phyloP scores from a whole-genome alignment of 345 rosid species.

The Brassica napus region Da-Ae NC_063448.1:51184001-51184500 shows the following conservation, averaged over 20 bases:
- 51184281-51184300: conserved; percentile 75
- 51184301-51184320: conserved; percentile 76
- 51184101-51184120: conserved; percentile 83
- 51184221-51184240: conserved; percentile 85
- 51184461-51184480: conserved; percentile 89
- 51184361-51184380: conserved; percentile 58
- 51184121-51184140: conserved; percentile 74
- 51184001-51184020: conserved; percentile 90
- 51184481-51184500: conserved; percentile 85
- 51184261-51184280: conserved; percentile 67
- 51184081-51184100: conserved; percentile 88
- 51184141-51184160: conserved; percentile 50
- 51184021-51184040: conserved; percentile 72
- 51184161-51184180: conserved; percentile 71
- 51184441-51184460: conserved; percentile 64
- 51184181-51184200: conserved; percentile 57
- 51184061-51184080: conserved; percentile 95
- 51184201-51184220: conserved; percentile 65
- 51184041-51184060: conserved; percentile 90
- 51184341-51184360: conserved; percentile 63
- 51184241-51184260: conserved; percentile 82
- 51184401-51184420: conserved; percentile 59
- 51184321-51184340: conserved; percentile 68
- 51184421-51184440: conserved; percentile 76
- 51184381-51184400: conserved; percentile 55